Conservation (phyloP, 2,329 filamentous ascomycete species). For the Diplodia corticola region DNA sequence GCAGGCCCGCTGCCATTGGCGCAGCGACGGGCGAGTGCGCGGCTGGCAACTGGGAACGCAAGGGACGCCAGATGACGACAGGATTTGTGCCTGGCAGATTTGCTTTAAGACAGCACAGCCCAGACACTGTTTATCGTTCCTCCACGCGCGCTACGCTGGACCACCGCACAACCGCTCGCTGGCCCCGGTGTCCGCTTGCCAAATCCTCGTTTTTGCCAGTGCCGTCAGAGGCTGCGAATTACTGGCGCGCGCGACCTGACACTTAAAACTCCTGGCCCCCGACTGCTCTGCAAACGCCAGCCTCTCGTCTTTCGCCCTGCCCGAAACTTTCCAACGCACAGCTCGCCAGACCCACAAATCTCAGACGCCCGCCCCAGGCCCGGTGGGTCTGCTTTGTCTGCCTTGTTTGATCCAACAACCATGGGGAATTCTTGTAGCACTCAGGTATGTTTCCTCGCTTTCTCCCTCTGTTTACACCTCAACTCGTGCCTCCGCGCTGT, state of each 20-base stretch:
- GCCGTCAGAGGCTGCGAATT: constrained; percentile 13
- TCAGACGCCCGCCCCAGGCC: constrained; percentile 4
- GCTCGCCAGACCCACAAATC: constrained; percentile 2
- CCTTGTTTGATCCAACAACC: not conserved
- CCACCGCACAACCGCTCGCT: not conserved
- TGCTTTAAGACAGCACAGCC: constrained; percentile 3
- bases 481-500: not conserved
- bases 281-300: not conserved
- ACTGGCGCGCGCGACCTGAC: constrained; percentile 10
- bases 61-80: constrained; percentile 16
- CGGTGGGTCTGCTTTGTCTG: not conserved
- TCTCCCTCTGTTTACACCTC: not conserved
- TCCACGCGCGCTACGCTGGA: constrained; percentile 4
- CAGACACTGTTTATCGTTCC: constrained; percentile 13
- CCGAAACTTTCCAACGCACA: not conserved
- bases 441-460: not conserved
- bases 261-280: constrained; percentile 14
- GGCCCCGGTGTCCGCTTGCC: constrained; percentile 5
- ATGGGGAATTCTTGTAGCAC: constrained; percentile 8
- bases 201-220: constrained; percentile 1
- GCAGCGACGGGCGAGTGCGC: not conserved
- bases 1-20: not conserved
- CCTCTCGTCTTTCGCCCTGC: not conserved
- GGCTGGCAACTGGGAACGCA: constrained; percentile 2
- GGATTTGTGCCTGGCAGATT: not conserved